Base-by-base conservation (phyloP, 495 filamentous ascomycete species). In the Trichoderma asperelloides region DNA sequence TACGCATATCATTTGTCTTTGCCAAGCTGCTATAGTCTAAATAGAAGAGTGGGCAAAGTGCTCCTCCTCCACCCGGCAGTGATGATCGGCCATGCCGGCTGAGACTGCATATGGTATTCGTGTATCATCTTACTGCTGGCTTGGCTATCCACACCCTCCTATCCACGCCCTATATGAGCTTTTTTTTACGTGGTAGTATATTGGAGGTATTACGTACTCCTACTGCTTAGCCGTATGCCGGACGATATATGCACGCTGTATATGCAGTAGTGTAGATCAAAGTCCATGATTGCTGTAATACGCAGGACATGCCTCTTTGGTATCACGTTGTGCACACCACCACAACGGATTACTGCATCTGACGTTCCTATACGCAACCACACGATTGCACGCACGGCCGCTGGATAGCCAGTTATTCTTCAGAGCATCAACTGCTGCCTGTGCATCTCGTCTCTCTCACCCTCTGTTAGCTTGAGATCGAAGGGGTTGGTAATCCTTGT, bases 21-120 rank as follows among this genome's bases (percentile, higher is more conserved):
- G 55, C 55, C 55, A 60, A 60, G 27, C 25, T 30, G 55, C 23
- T 37, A 37, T 7, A 8, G 9, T 37, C 2, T 8, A 37, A 16
- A n/a, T n/a, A 15, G 43, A 47, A 13, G 43, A 15, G 43, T 47
- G 43, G 55, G 47, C 47, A 60, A 23, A 27, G 15, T 60, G 33
- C 55, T 23, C 6, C 49, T 60, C 55, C 55, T 60, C 55, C 55
- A 60, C 55, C 8, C 55, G 55, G 55, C 55, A 60, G 21, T 60
- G 55, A 30, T 60, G 55, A 60, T 60, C 55, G 55, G 55, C 55
- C 55, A 28, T 60, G 55, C 55, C 55, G 55, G 55, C 11, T 60
- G 55, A 60, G 55, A 25, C 9, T 30, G 55, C 23, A 16, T 28
- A 60, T 30, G 6, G 3, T 60, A 23, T 23, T 47, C 43, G 4